Evolutionary conservation across 176 grass and related monocot species (phyloP).

Genomic region (Aechmea fasciata): DNA sequence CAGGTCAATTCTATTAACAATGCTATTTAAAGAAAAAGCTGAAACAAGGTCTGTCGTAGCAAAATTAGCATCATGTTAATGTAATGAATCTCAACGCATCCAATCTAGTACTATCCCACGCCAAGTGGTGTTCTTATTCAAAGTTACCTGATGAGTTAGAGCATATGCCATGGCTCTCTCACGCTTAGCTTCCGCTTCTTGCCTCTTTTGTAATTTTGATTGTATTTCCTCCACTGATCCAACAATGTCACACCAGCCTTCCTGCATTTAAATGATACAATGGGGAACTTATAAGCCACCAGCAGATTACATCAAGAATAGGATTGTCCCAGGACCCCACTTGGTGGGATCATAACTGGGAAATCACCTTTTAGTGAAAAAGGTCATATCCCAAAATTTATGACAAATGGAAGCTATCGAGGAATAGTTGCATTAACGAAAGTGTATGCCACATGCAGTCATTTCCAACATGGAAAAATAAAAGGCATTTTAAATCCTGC

Average conservation of each 20-base stretch:
- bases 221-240: conserved; percentile 97
- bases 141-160: conserved; percentile 84
- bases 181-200: conserved; percentile 86
- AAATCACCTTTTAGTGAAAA: too few relatives aligned
- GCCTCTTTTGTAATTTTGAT: conserved; percentile 76
- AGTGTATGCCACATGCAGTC: too few relatives aligned
- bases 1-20: too few relatives aligned
- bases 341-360: not conserved
- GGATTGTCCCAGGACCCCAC: too few relatives aligned
- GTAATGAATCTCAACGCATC: not conserved
- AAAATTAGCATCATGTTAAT: not conserved
- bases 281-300: not conserved
- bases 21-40: too few relatives aligned
- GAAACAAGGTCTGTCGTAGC: too few relatives aligned
- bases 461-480: too few relatives aligned
- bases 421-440: too few relatives aligned
- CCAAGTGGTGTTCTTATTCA: not conserved
- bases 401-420: too few relatives aligned
- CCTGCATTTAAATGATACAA: conserved; percentile 40
- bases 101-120: not conserved
- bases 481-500: too few relatives aligned
- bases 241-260: conserved; percentile 89
- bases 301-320: not conserved
- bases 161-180: conserved; percentile 96
- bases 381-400: too few relatives aligned